Evolutionary conservation across 306 rosid species (phyloP).

Genomic region (Leucaena leucocephala): DNA sequence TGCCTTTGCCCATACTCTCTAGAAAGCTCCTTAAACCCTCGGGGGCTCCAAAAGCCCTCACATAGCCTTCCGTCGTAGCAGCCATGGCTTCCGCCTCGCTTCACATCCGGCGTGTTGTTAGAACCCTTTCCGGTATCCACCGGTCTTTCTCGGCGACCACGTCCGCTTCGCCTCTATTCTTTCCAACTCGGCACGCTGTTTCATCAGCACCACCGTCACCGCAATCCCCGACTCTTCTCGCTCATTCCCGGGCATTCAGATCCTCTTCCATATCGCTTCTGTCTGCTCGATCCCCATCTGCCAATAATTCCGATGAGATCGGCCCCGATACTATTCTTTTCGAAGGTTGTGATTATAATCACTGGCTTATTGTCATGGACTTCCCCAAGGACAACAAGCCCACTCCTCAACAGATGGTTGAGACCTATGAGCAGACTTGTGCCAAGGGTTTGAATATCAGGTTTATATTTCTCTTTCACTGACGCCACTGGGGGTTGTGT

Average conservation of each 20-base stretch:
- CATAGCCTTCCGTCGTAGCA: neutral
- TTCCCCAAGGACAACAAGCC: conserved; percentile 57
- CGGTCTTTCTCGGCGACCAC: conserved; percentile 38
- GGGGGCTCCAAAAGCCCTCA: conserved; percentile 20
- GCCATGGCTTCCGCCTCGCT: conserved; percentile 63
- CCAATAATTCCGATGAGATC: conserved; percentile 46
- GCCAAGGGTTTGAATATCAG: conserved; percentile 81
- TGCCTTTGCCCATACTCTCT: neutral
- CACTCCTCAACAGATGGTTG: conserved; percentile 62
- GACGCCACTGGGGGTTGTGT: neutral
- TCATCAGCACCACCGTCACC: conserved; percentile 27
- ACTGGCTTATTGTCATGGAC: conserved; percentile 81
- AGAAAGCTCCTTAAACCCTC: conserved; percentile 37
- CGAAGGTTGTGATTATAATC: conserved; percentile 89
- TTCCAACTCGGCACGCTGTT: neutral
- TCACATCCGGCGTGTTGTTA: conserved; percentile 57
- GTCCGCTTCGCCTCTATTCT: conserved; percentile 8
- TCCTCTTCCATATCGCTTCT: conserved; percentile 42
- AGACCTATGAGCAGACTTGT: conserved; percentile 68
- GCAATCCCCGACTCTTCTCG: neutral
- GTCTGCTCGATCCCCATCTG: conserved; percentile 32
- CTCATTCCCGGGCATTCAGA: conserved; percentile 48
- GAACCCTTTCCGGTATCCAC: conserved; percentile 42
- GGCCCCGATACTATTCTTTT: conserved; percentile 76
- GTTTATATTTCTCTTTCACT: conserved; percentile 28